Base-by-base conservation (phyloP, 768 basidiomycete genomes). In the Paxillus rubicundulus region DNA sequence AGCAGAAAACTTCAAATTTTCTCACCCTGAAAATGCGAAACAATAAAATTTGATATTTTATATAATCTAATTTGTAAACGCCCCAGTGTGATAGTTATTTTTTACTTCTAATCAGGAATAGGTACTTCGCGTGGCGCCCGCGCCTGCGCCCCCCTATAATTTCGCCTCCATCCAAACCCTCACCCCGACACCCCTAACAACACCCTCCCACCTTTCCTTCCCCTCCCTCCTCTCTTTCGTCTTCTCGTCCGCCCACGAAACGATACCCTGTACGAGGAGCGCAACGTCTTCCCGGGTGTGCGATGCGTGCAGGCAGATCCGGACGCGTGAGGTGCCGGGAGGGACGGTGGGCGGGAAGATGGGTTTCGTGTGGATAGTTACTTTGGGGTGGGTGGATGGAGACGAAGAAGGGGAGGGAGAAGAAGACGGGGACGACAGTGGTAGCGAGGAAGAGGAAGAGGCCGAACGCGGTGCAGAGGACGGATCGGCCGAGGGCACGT, bases 261-360 rank as follows among this genome's bases (percentile, higher is more conserved):
- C 52, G 44, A 85, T 74, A 0, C 76, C 81, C 2, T 65, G 50
- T 0, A 82, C 76, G 17, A 97, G 70, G 13, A 69, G 63, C 36
- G 82, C 78, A 4, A 96, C 76, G 27, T 95, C 85, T 36, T 71
- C 75, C 2, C 61, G 52, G 13, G 83, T 82, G 61, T 95, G 92
- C 2, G 78, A 83, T 0, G 92, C 84, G 61, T 94, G 89, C 24
- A 98, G 62, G 66, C 95, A 98, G n/a, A 98, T 81, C 3, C 95
- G 71, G 2, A 98, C 86, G 16, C 94, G 81, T 54, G 94, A 88
- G 53, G 80, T 80, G 9, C 91, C 93, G 48, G 85, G 86, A 0
- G 94, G 92, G 0, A 97, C 94, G 0, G 94, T 97, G 0, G 96
- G 95, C 75, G 86, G 87, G 9, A 82, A 84, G 38, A 93, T 92